These are phyloP conservation scores for Cutaneotrichosporon mucoides DNA, from an alignment of 1,284 basidiomycete species.

Conservation along the genomic window DNA sequence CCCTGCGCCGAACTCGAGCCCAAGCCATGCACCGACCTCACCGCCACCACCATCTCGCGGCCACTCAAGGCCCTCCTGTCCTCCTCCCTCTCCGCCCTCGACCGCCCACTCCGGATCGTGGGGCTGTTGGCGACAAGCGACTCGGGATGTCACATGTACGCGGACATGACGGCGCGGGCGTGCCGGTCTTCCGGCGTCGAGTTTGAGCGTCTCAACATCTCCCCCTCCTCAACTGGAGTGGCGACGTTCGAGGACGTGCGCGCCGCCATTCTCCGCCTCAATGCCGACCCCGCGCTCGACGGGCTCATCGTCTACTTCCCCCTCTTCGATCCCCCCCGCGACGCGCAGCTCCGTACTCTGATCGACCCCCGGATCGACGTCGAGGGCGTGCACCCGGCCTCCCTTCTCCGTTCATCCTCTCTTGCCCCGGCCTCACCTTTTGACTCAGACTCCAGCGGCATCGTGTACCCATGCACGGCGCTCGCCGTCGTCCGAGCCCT, in stretches of 20 bases:
- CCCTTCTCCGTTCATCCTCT: conserved; percentile 8
- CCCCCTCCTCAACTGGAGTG: neutral
- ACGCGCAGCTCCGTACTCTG: conserved; percentile 22
- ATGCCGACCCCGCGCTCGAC: conserved; percentile 23
- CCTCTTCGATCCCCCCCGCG: conserved; percentile 20
- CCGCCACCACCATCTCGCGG: conserved; percentile 6
- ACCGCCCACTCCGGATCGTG: conserved; percentile 24
- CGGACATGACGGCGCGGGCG: conserved; percentile 22
- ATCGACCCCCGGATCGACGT: conserved; percentile 32
- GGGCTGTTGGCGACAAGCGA: conserved; percentile 30
- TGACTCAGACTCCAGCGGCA: conserved; percentile 2
- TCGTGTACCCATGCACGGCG: conserved; percentile 31
- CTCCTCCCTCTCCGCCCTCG: conserved; percentile 7
- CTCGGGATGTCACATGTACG: conserved; percentile 28
- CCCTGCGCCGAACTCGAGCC: no score
- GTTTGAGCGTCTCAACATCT: conserved; percentile 18
- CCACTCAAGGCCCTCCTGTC: conserved; percentile 15
- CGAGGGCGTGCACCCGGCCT: conserved; percentile 26
- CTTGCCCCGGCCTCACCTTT: conserved; percentile 9
- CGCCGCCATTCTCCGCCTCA: conserved; percentile 15
- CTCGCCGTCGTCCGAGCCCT: conserved; percentile 28
- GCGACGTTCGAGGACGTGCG: conserved; percentile 13
- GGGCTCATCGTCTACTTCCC: conserved; percentile 32
- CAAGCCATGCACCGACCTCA: conserved; percentile 8
- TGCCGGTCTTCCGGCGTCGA: conserved; percentile 16